Evolutionary conservation across 2,329 filamentous ascomycete genomes (phyloP), one percentile per base, ranked within the genome.

Genomic region (Phialophora macrospora): DNA sequence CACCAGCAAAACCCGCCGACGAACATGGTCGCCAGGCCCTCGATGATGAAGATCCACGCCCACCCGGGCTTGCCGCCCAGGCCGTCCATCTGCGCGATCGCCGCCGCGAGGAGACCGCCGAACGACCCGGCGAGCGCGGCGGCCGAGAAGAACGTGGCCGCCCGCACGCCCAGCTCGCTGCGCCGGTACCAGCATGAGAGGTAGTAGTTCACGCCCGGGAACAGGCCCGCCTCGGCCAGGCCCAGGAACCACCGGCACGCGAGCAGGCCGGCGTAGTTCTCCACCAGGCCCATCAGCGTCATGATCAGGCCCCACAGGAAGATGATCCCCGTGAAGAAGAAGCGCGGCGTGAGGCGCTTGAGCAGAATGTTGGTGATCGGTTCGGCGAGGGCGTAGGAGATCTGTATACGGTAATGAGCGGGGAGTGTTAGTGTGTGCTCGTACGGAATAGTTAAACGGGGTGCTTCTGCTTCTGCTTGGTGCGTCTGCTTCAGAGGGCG

Each of bases 281-380:
- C 70, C 3, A 76, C 74, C 0, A 71, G 51, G 17, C 69, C 69
- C 60, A 59, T 55, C 22, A 71, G 74, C 7, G 77, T 78, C 77
- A 80, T 80, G 61, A 79, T 79, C 22, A 80, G 72, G 3, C 79
- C 80, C 76, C 78, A 80, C n/a, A 84, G 82, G 71, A 85, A 83
- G 88, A 97, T 96, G 74, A 95, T 96, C 68, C 92, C 93, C 0
- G 67, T 69, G 90, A 66, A 96, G 87, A 75, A 96, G 96, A 62
- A 92, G 78, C 55, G 88, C 90, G 0, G 93, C 91, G 1, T 84
- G 67, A 91, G 79, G 26, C 83, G 84, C 78, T 95, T 96, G 65
- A 96, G 87, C 22, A 96, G 78, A 54, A 94, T 81, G 75, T 96
- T 96, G 66, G 91, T 92, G 44, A 92, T 72, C 0, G 78, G 79